Base-by-base conservation (phyloP, 2,329 filamentous ascomycete genomes). In the Trichoderma sp. region DNA sequence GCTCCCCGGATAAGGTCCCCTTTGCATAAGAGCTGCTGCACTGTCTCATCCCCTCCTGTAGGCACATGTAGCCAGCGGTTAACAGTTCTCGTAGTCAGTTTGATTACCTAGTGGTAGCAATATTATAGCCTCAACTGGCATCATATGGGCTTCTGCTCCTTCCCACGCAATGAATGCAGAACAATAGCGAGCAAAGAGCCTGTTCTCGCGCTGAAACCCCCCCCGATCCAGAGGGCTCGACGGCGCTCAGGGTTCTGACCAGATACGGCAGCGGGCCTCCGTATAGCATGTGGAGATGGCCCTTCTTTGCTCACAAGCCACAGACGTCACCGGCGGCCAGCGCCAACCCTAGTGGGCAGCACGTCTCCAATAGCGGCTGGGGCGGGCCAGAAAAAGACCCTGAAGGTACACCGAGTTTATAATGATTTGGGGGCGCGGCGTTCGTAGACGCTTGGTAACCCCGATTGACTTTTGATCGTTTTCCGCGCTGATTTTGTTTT, bases 251-350 rank as follows among this genome's bases (percentile, higher is more conserved):
- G 46, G 46, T 49, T 21, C 46, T 49, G 46, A 4, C 46, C 46
- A 49, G 21, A 49, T 49, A 49, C n/a, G 46, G 46, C 46, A 49
- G 46, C n/a, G 46, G 46, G 46, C 18, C 46, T 49, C 46, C 46
- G 46, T 49, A 49, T 49, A 49, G 13, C 46, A 49, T 49, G 46
- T 49, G 46, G 46, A 24, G 46, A 21, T 24, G n/a, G 46, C 46
- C 24, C 46, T 49, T 43, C 39, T 43, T 49, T 49, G n/a, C n/a
- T 49, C 46, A 49, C n/a, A 43, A 43, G 56, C 56, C 56, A 59
- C 56, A 59, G 56, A 59, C 56, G 56, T 59, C 56, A 59, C 56
- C 56, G 56, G 56, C 56, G 56, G 56, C 34, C 34, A 59, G 56
- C 34, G 24, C 34, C 14, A 59, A 34, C 34, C 26, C 21, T 59